Percentiles rank a stretch among this genome's conserved stretches.
Conservation (phyloP, 305 asterid genomes). For the Rubia tinctorum region DNA sequence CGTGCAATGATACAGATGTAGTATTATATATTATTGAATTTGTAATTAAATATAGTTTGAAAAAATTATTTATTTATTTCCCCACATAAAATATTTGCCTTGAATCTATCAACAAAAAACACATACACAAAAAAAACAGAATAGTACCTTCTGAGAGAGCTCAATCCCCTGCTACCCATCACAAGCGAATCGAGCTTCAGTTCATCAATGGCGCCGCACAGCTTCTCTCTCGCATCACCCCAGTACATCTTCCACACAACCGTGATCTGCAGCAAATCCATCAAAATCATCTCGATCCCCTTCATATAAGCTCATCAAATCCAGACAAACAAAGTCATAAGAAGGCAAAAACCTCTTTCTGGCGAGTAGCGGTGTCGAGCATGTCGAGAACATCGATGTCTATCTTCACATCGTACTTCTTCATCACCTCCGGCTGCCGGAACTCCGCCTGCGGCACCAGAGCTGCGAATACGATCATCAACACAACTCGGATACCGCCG, state of each 20-base stretch:
- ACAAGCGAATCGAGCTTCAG: not conserved
- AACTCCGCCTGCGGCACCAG: conserved; percentile 76
- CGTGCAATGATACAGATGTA: no score
- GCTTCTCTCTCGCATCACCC: conserved; percentile 4
- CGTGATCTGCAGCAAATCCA: not conserved
- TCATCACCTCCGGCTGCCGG: conserved; percentile 71
- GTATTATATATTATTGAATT: no score
- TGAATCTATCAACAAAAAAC: no score
- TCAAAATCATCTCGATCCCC: not conserved
- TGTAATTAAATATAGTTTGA: no score
- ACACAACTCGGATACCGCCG: not conserved
- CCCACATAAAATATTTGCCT: no score
- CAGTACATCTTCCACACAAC: conserved; percentile 9
- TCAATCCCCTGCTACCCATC: not conserved
- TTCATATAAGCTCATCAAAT: not conserved
- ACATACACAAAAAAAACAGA: not conserved
- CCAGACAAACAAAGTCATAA: not conserved
- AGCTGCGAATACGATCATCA: conserved; percentile 29
- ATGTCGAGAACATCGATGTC: conserved; percentile 76
- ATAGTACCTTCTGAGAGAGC: not conserved
- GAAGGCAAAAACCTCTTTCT: conserved; percentile 54
- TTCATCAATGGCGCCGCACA: not conserved
- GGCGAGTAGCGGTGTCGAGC: conserved; percentile 80
- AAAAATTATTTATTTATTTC: no score
- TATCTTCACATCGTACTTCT: conserved; percentile 51